A percentile compares a stretch with the other conserved stretches of the same genome.
Conservation (phyloP, 2,329 filamentous ascomycete genomes). For the Aspergillus intermedius region DNA sequence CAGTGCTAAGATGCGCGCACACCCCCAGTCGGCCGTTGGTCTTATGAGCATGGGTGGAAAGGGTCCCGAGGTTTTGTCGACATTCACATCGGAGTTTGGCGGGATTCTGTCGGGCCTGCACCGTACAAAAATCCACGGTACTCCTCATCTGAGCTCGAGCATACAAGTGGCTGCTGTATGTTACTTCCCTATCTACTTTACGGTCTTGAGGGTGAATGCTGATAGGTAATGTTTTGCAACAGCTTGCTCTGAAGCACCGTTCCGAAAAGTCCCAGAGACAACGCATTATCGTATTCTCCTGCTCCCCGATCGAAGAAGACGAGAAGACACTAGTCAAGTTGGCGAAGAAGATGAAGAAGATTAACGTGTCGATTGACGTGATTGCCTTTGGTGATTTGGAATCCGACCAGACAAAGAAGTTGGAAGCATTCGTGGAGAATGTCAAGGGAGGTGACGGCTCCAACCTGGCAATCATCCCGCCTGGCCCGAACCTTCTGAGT, state of each 20-base stretch:
- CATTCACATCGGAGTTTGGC: constrained; percentile 90
- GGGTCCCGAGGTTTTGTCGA: constrained; percentile 94
- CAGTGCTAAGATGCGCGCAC: constrained; percentile 87
- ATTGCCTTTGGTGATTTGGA: constrained; percentile 91
- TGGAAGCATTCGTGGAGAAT: constrained; percentile 86
- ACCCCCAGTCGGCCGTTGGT: constrained; percentile 94
- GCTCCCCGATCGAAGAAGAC: constrained; percentile 82
- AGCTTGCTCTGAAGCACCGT: constrained; percentile 95
- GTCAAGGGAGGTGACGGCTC: constrained; percentile 90
- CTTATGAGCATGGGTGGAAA: constrained; percentile 98
- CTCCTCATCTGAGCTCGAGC: constrained; percentile 79
- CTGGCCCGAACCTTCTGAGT: constrained; percentile 83
- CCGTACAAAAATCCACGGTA: constrained; percentile 88
- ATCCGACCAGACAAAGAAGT: constrained; percentile 80
- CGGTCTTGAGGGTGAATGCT: constrained; percentile 2
- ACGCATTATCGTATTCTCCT: constrained; percentile 94
- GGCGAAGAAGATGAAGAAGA: constrained; percentile 99
- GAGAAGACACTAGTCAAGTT: constrained; percentile 83
- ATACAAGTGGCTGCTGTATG: constrained; percentile 92
- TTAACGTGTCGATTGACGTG: constrained; percentile 88
- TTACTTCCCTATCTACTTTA: constrained; percentile 6
- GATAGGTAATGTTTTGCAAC: constrained; percentile 9
- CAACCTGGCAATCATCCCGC: constrained; percentile 82
- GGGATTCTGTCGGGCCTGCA: constrained; percentile 90
- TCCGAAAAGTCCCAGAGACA: constrained; percentile 96